Conservation (phyloP, 371 early-diverging fungal species). For the Mortierella sp. region DNA sequence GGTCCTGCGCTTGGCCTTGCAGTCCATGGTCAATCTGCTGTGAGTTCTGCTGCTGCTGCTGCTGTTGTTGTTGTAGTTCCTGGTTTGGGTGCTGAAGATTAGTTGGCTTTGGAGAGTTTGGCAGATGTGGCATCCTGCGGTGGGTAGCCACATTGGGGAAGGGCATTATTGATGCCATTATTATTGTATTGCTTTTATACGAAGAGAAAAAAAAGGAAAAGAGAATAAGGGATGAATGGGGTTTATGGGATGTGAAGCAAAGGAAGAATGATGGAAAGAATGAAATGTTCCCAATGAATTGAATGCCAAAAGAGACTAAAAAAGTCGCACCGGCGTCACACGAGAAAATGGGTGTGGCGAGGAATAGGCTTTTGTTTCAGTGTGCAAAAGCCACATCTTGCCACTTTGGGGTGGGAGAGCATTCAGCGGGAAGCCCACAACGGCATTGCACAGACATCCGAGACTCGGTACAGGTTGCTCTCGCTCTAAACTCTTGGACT, state of each 20-base stretch:
- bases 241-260: no score
- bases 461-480: neutral
- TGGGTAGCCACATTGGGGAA: slow-evolving; percentile 53
- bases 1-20: slow-evolving; percentile 21
- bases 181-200: neutral
- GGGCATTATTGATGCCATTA: slow-evolving; percentile 53
- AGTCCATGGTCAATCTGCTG: slow-evolving; percentile 1
- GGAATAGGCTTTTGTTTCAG: no score
- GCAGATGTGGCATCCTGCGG: slow-evolving; percentile 47
- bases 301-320: neutral
- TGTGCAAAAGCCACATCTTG: neutral
- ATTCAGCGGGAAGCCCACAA: neutral
- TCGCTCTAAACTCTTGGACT: neutral
- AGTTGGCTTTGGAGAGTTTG: slow-evolving; percentile 14
- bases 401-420: neutral
- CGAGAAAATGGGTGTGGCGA: neutral
- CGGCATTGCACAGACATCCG: neutral
- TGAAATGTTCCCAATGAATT: no score
- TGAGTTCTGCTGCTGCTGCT: slow-evolving; percentile 6
- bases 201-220: neutral
- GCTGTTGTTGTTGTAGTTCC: slow-evolving; percentile 19
- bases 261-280: neutral
- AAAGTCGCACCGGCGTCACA: neutral
- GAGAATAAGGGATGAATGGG: slow-evolving; percentile 1
- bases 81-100: neutral